phyloP scores from a whole-genome alignment of 306 rosid species.

The Cucumis sativus region DNA sequence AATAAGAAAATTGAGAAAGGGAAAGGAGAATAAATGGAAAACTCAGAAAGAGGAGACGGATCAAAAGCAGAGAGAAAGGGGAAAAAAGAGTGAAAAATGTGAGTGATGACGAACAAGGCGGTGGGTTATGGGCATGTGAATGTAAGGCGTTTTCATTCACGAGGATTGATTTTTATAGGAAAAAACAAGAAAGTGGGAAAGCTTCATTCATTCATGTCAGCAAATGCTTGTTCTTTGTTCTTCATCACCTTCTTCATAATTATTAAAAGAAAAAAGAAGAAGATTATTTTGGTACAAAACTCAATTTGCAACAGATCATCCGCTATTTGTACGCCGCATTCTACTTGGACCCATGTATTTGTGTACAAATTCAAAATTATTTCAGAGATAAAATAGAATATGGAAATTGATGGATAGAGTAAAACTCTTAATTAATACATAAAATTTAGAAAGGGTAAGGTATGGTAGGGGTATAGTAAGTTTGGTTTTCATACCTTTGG shows the following conservation, averaged over 20 bases:
- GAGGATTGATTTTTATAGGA: slow-evolving; percentile 18
- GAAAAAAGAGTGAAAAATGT: slow-evolving; percentile 26
- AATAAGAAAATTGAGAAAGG: neutral
- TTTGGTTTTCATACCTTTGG: too few species aligned
- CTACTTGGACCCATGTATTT: neutral
- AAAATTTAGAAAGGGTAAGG: too few species aligned
- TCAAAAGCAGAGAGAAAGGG: neutral
- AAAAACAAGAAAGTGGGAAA: neutral
- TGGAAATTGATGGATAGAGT: too few species aligned
- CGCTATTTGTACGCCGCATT: neutral
- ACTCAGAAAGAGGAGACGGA: neutral
- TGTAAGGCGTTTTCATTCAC: slow-evolving; percentile 38
- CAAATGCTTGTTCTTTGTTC: neutral
- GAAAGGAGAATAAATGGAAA: neutral
- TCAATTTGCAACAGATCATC: neutral
- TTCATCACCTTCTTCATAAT: neutral
- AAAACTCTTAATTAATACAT: too few species aligned
- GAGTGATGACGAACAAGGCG: slow-evolving; percentile 20
- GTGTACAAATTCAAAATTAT: too few species aligned
- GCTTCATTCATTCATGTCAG: neutral
- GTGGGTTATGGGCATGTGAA: slow-evolving; percentile 43
- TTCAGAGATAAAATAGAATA: too few species aligned
- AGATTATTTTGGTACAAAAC: neutral
- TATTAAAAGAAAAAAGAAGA: too few species aligned
- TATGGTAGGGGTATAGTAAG: too few species aligned